Percentiles rank a stretch among this genome's conserved stretches.
phyloP scores from a whole-genome alignment of 108 stramenopile genomes.

The Mayamaea pseudoterrestris region DNA sequence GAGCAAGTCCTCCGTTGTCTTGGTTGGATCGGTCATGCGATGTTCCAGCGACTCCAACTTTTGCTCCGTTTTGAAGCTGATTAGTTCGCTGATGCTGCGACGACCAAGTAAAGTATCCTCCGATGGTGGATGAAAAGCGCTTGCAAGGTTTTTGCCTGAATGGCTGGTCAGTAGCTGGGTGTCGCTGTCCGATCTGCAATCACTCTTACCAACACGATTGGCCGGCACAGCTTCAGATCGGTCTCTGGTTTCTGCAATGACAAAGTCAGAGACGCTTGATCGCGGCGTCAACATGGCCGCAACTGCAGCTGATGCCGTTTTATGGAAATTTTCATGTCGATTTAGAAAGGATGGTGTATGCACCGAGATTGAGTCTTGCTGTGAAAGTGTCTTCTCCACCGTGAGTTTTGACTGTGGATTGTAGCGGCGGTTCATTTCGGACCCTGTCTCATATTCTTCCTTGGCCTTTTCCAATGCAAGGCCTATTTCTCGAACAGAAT shows the following conservation, averaged over 20 bases:
- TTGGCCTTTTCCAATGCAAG: conserved; percentile 8
- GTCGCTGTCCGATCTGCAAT: too few species aligned
- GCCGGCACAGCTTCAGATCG: too few species aligned
- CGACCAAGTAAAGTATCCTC: not conserved
- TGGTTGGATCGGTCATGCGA: conserved; percentile 41
- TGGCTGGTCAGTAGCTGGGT: not conserved
- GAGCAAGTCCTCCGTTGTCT: conserved; percentile 36
- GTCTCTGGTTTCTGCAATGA: too few species aligned
- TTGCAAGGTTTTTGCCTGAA: not conserved
- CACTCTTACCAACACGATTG: too few species aligned
- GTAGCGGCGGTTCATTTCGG: conserved; percentile 20
- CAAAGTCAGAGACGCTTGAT: not conserved
- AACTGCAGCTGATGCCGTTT: conserved; percentile 42
- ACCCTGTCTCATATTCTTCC: conserved; percentile 18
- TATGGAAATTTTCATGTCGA: conserved; percentile 33
- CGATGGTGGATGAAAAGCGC: not conserved
- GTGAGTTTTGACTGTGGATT: too few species aligned
- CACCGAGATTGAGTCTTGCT: not conserved
- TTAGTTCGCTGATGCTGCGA: not conserved
- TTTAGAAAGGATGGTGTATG: conserved; percentile 11
- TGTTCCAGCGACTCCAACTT: not conserved
- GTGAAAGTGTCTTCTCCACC: not conserved
- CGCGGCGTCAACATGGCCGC: conserved; percentile 26
- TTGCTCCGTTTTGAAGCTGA: conserved; percentile 3
- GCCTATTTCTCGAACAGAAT: conserved; percentile 6